A percentile compares a stretch with the other conserved stretches of the same genome.
phyloP scores from a whole-genome alignment of 441 rosid genomes.

The Theobroma grandiflorum region DNA sequence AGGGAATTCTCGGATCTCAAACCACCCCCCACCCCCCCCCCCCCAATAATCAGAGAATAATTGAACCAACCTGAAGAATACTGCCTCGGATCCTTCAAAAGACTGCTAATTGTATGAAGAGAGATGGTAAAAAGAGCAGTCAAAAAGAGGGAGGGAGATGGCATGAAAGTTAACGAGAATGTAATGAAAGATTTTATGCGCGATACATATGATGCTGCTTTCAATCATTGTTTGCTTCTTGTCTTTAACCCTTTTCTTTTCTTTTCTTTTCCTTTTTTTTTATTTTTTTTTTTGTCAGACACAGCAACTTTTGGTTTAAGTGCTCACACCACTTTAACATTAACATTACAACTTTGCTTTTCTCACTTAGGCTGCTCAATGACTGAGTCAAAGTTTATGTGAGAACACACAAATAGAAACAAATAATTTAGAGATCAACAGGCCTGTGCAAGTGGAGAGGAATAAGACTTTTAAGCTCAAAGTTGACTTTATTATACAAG shows the following conservation, averaged over 20 bases:
- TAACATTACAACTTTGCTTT: constrained; percentile 7
- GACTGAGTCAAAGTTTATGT: constrained; percentile 24
- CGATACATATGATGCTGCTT: constrained; percentile 38
- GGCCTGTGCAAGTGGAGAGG: neutral
- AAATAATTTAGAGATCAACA: neutral
- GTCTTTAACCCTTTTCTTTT: constrained; percentile 18
- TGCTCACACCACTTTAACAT: constrained; percentile 30
- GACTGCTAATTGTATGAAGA: constrained; percentile 25
- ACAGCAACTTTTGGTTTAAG: constrained; percentile 14
- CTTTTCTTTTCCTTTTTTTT: no score
- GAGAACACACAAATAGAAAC: neutral
- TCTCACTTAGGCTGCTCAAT: neutral
- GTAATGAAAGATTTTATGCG: constrained; percentile 30
- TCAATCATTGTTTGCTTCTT: constrained; percentile 36
- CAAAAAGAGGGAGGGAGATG: constrained; percentile 45
- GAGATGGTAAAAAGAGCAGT: constrained; percentile 43
- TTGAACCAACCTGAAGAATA: constrained; percentile 35
- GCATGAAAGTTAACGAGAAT: constrained; percentile 33
- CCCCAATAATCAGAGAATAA: constrained; percentile 60
- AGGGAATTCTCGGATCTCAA: constrained; percentile 69
- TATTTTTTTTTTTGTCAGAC: neutral
- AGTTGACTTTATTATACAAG: no score
- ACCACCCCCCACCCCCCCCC: constrained; percentile 36
- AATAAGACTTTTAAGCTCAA: neutral
- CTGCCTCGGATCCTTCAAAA: constrained; percentile 51